Evolutionary conservation across 2,329 filamentous ascomycete species (phyloP).

Genomic region (Penicillium sp.): DNA sequence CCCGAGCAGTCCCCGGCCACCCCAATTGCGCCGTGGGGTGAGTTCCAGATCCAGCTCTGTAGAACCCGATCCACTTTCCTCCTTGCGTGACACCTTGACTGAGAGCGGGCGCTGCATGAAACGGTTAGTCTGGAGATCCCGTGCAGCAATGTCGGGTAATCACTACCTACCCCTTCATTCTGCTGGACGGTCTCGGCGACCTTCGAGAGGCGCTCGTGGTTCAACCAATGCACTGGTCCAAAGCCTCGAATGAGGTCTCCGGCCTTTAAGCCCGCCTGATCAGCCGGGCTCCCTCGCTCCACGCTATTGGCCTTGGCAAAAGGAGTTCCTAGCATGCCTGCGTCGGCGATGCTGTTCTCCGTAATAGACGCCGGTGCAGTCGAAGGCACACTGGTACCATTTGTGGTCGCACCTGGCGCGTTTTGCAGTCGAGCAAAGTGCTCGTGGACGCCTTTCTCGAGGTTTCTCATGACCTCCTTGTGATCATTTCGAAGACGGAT

Average conservation of each 20-base stretch:
- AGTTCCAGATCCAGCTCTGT: slow-evolving; percentile 66
- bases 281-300: slow-evolving; percentile 73
- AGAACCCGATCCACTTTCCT: slow-evolving; percentile 44
- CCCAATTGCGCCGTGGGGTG: slow-evolving; percentile 78
- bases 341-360: slow-evolving; percentile 21
- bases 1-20: slow-evolving; percentile 81
- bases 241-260: slow-evolving; percentile 83
- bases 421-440: slow-evolving; percentile 74
- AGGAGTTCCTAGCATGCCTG: slow-evolving; percentile 53
- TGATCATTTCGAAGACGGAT: slow-evolving; percentile 90
- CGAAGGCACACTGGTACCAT: slow-evolving; percentile 26
- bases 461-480: slow-evolving; percentile 76
- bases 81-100: slow-evolving; percentile 62
- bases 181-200: slow-evolving; percentile 87
- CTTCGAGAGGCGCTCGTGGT: slow-evolving; percentile 80
- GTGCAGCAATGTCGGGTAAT: neutral
- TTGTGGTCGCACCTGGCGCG: slow-evolving; percentile 41
- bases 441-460: slow-evolving; percentile 84
- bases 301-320: slow-evolving; percentile 93
- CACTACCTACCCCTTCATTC: slow-evolving; percentile 74
- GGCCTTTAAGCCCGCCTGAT: slow-evolving; percentile 71
- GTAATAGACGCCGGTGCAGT: slow-evolving; percentile 22
- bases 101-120: slow-evolving; percentile 62
- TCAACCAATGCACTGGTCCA: slow-evolving; percentile 76
- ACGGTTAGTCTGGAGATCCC: slow-evolving; percentile 1